Evolutionary conservation across 371 early-diverging fungal genomes (phyloP).

Genomic region (Circinella umbellata): DNA sequence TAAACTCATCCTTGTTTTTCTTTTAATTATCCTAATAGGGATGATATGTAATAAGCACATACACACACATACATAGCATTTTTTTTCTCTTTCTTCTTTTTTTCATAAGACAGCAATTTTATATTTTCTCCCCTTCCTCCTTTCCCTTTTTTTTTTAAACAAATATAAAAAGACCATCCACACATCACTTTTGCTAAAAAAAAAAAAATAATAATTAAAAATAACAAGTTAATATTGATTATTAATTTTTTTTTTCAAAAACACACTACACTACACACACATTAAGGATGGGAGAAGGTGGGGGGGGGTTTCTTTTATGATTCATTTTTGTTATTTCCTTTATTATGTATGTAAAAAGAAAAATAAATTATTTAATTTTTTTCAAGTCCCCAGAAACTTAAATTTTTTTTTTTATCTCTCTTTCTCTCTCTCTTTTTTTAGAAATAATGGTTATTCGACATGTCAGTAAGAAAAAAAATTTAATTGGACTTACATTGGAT

Average conservation of each 20-base stretch:
- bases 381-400: no score
- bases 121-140: neutral
- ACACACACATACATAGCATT: neutral
- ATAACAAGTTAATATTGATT: slow-evolving; percentile 1
- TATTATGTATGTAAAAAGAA: neutral
- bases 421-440: neutral
- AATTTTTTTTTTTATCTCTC: no score
- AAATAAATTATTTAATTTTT: neutral
- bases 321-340: neutral
- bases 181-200: no score
- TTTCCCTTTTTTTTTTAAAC: neutral
- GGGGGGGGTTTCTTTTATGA: slow-evolving; percentile 4
- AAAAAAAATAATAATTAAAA: neutral
- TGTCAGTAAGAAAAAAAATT: slow-evolving; percentile 46
- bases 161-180: neutral
- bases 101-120: slow-evolving; percentile 4
- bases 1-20: neutral
- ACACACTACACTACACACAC: no score
- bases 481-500: slow-evolving; percentile 49
- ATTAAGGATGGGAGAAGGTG: no score
- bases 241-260: slow-evolving; percentile 1
- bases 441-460: neutral
- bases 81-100: no score
- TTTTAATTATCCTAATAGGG: neutral
- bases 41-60: slow-evolving; percentile 8